phyloP scores from a whole-genome alignment of 495 filamentous ascomycete genomes.

The Ramalina intermedia region DNA sequence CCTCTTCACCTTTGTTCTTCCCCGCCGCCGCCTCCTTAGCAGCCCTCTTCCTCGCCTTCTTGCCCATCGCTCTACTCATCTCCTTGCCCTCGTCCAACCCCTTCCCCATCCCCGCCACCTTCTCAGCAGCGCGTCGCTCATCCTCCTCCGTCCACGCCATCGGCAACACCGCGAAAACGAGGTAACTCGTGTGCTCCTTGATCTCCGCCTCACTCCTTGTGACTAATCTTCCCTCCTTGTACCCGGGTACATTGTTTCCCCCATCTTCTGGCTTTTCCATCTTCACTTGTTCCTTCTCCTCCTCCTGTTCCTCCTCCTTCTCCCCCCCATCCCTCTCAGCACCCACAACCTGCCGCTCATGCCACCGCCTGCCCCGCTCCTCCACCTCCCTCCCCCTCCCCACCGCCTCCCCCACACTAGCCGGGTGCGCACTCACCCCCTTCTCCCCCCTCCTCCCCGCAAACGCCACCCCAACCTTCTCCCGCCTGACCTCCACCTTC shows the following conservation, averaged over 20 bases:
- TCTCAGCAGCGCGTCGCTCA: constrained; percentile 49
- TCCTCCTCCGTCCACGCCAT: constrained; percentile 71
- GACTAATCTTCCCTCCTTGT: constrained; percentile 54
- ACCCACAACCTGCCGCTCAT: constrained; percentile 17
- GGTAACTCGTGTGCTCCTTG: constrained; percentile 88
- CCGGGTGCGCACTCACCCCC: constrained; percentile 44
- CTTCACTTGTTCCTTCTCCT: constrained; percentile 12
- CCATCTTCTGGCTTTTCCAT: constrained; percentile 13
- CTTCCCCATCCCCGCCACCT: constrained; percentile 40
- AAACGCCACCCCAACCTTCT: constrained; percentile 52
- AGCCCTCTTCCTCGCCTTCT: constrained; percentile 38
- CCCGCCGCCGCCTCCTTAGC: neutral
- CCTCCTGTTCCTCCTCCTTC: constrained; percentile 11
- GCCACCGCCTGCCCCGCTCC: constrained; percentile 41
- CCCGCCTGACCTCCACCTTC: constrained; percentile 66
- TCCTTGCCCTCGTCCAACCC: constrained; percentile 17
- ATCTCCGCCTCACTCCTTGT: constrained; percentile 75
- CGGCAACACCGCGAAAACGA: constrained; percentile 85
- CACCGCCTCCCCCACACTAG: constrained; percentile 65
- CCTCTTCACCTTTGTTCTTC: neutral
- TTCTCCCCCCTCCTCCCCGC: constrained; percentile 33
- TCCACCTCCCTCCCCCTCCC: constrained; percentile 58
- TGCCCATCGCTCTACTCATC: constrained; percentile 29
- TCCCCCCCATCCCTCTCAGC: constrained; percentile 10
- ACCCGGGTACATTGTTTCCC: constrained; percentile 16